Conservation (phyloP, 768 basidiomycete species). For the Trametopsis cervina region DNA sequence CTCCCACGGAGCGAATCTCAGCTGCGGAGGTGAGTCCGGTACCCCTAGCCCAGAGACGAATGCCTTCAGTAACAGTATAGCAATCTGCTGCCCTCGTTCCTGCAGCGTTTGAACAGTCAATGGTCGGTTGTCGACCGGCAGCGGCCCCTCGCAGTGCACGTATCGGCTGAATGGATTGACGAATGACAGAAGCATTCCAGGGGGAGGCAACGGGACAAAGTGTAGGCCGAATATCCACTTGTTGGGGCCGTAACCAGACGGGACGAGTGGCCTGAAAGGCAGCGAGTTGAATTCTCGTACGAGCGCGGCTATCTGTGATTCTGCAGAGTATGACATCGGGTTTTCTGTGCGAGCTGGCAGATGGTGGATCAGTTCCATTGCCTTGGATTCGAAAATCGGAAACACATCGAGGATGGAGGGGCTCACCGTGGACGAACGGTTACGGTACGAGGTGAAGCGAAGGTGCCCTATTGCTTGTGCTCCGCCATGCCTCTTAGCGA, state of each 20-base stretch:
- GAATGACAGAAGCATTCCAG: constrained; percentile 1
- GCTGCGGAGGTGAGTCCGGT: background rate
- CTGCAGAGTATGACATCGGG: background rate
- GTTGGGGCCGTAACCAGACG: constrained; percentile 2
- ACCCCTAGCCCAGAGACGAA: constrained; percentile 1
- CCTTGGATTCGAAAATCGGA: no score
- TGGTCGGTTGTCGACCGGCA: constrained; percentile 3
- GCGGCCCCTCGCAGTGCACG: constrained; percentile 2
- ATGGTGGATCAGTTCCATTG: no score
- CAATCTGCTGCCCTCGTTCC: background rate
- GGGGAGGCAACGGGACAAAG: constrained; percentile 4
- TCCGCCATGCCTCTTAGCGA: no score
- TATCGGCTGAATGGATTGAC: background rate
- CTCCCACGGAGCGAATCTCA: constrained; percentile 5
- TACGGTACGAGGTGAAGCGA: no score
- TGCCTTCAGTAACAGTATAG: constrained; percentile 3
- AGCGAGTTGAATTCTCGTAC: constrained; percentile 6
- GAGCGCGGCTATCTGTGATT: background rate
- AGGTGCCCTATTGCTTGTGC: no score
- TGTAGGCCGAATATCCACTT: constrained; percentile 4
- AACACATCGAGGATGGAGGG: no score
- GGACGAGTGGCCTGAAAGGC: background rate
- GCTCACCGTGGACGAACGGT: no score
- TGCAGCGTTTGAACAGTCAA: background rate
- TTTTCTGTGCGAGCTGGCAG: background rate